Percentiles rank a stretch among this genome's conserved stretches.
Conservation (phyloP, 2,329 filamentous ascomycete genomes). For the Fusarium transvaalense region DNA sequence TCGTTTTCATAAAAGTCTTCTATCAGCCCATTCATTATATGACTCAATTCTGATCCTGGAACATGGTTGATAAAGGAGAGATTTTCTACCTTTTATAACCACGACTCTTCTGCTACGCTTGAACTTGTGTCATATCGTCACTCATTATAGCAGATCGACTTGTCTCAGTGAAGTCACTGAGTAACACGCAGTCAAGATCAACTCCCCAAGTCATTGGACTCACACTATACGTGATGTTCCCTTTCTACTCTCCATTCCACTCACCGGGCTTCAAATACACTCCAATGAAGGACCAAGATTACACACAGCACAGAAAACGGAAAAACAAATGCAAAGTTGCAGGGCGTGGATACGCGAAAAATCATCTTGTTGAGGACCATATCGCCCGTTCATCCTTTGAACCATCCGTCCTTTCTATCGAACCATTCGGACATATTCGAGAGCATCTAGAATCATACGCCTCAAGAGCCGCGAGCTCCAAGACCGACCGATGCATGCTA, state of each 20-base stretch:
- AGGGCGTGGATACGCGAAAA: conserved; percentile 33
- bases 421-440: conserved; percentile 41
- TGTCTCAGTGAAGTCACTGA: background rate
- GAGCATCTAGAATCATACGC: conserved; percentile 40
- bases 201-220: background rate
- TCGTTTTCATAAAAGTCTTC: conserved; percentile 28
- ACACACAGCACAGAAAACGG: background rate
- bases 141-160: background rate
- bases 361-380: conserved; percentile 47
- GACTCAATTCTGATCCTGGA: background rate
- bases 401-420: conserved; percentile 43
- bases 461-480: conserved; percentile 39
- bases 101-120: background rate
- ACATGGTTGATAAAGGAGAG: background rate
- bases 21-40: conserved; percentile 16
- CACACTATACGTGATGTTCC: background rate
- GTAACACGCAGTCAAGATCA: background rate
- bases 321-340: conserved; percentile 2
- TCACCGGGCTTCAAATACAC: no score
- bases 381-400: conserved; percentile 45
- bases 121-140: background rate
- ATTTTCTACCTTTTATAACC: background rate
- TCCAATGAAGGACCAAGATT: background rate
- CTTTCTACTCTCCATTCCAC: background rate
- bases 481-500: conserved; percentile 47